Percentiles rank a stretch among this genome's conserved stretches.
These are phyloP conservation scores for Coniosporium tulheliwenetii DNA, from an alignment of 2,329 filamentous ascomycete genomes.

Conservation along the genomic window DNA sequence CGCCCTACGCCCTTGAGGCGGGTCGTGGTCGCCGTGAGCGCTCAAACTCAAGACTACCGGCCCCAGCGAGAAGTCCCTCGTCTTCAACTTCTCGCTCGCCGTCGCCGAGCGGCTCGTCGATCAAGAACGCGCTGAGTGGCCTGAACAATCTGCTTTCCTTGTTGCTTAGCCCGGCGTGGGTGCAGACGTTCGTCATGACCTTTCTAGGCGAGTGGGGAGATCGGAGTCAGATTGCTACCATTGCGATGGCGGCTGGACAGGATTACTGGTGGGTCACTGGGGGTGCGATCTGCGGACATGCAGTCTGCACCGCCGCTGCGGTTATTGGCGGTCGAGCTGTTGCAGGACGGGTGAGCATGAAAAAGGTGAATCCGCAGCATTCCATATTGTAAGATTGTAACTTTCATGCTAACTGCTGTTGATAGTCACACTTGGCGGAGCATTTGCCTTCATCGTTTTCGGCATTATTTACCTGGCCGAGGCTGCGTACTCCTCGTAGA, in stretches of 20 bases:
- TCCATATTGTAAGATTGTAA: neutral
- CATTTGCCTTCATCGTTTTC: conserved; percentile 78
- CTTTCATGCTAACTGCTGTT: conserved; percentile 12
- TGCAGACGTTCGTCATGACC: conserved; percentile 98
- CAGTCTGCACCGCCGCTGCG: conserved; percentile 76
- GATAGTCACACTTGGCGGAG: conserved; percentile 80
- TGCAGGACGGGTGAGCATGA: conserved; percentile 84
- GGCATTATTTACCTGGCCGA: conserved; percentile 85
- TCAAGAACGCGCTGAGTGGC: conserved; percentile 42
- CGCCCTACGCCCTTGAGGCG: conserved; percentile 66
- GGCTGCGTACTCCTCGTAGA: conserved; percentile 36
- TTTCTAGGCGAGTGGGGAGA: conserved; percentile 98
- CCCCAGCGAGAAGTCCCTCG: conserved; percentile 65
- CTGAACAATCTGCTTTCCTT: conserved; percentile 77
- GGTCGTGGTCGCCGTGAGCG: conserved; percentile 60
- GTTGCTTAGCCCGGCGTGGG: conserved; percentile 88
- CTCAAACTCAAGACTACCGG: conserved; percentile 61
- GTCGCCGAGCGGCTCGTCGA: conserved; percentile 35
- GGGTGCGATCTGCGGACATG: conserved; percentile 75
- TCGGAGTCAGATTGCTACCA: conserved; percentile 91
- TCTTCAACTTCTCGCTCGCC: conserved; percentile 27
- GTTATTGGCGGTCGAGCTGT: conserved; percentile 87
- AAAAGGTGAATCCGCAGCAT: conserved; percentile 54
- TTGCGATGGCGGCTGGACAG: conserved; percentile 95
- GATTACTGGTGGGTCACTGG: conserved; percentile 98